Base-by-base conservation (phyloP, 2,329 filamentous ascomycete genomes). In the Alternaria angustiovoidea region DNA sequence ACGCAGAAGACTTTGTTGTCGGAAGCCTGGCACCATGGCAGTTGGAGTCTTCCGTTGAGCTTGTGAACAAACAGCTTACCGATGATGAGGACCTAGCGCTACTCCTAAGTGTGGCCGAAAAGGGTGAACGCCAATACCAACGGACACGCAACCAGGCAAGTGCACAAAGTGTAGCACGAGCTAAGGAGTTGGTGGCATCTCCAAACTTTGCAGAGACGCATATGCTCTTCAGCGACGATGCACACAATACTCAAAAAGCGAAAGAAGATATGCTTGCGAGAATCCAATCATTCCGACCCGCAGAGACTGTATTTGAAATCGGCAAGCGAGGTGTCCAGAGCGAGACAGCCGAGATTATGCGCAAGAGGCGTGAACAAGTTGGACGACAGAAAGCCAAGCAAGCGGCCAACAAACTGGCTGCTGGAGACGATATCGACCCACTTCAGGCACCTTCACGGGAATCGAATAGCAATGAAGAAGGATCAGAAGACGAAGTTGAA, bases 261-360 rank as follows among this genome's bases (percentile, higher is more conserved):
- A 87, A 94, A 32, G 88, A 93, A 49, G 89, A 91, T 51, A 96
- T 99, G 92, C 83, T 99, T 30, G 92, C 93, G 32, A 88, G 89
- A 59, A 92, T 99, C 58, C 94, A 92, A 70, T 90, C 91, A 2
- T 99, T 95, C 81, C 88, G 92, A 69, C 95, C 96, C 0, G 85
- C 89, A 43, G 95, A 99, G 79, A 98, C 94, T 0, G 92, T 99
- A n/a, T 99, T 99, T 70, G 95, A 99, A 78, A 89, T 97, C 64
- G 91, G 91, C 7, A 88, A 90, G 68, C 87, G 89, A 62, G 90
- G 89, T 66, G 84, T 83, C 2, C 83, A 83, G 49, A 73, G 71
- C 41, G 88, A 90, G 73, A 89, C 91, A 7, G 90, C 89, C 2
- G 90, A 93, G 62, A 83, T 94, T 32, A 92, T 95, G 87, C 89